Percentiles rank a stretch among this genome's conserved stretches.
Conservation (phyloP, 768 basidiomycete genomes). For the Boletus insuetus region DNA sequence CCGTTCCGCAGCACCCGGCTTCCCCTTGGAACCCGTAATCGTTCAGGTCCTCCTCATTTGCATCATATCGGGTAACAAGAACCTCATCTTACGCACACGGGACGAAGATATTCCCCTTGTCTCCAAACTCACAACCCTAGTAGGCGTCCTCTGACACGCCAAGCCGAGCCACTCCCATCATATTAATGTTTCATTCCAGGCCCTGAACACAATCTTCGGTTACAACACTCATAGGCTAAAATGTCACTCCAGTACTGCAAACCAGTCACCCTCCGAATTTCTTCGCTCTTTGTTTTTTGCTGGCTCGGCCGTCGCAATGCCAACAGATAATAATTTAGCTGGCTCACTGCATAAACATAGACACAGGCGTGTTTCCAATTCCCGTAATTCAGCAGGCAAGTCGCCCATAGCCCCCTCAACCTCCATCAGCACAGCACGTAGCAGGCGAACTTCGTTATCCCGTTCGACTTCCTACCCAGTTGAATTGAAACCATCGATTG, state of each 20-base stretch:
- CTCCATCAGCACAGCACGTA: slow-evolving; percentile 24
- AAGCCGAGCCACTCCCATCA: slow-evolving; percentile 4
- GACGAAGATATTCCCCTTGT: slow-evolving; percentile 65
- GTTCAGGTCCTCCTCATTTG: slow-evolving; percentile 66
- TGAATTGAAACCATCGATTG: slow-evolving; percentile 17
- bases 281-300: slow-evolving; percentile 40
- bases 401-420: slow-evolving; percentile 11
- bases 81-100: slow-evolving; percentile 61
- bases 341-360: slow-evolving; percentile 14
- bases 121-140: slow-evolving; percentile 55
- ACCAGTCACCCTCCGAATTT: slow-evolving; percentile 26
- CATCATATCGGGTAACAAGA: slow-evolving; percentile 57
- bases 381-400: slow-evolving; percentile 19
- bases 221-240: slow-evolving; percentile 56
- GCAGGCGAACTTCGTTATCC: slow-evolving; percentile 25
- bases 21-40: slow-evolving; percentile 61
- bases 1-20: slow-evolving; percentile 39
- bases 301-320: slow-evolving; percentile 17
- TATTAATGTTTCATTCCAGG: slow-evolving; percentile 38
- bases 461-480: slow-evolving; percentile 18
- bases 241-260: slow-evolving; percentile 32
- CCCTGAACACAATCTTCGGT: slow-evolving; percentile 58
- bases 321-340: slow-evolving; percentile 9
- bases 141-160: slow-evolving; percentile 27
- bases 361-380: slow-evolving; percentile 20